Base-by-base conservation (phyloP, 345 rosid genomes). In the Gossypium turneri region DNA sequence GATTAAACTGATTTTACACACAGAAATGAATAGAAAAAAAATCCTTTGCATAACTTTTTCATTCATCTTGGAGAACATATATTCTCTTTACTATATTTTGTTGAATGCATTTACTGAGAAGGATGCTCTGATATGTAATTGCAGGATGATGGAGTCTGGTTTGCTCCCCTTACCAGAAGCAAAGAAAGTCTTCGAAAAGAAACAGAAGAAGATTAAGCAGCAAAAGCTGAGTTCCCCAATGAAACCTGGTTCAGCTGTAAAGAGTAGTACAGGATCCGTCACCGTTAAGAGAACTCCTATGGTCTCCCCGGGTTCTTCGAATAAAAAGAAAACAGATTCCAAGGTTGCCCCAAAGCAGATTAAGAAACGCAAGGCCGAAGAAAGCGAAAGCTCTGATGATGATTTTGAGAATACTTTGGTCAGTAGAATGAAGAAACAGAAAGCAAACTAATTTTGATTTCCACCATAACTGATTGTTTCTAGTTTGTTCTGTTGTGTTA, bases 101-200 rank as follows among this genome's bases (percentile, higher is more conserved):
- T 63, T 47, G 75, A 73, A n/a, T 67, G 29, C 16, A 55, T 50
- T 68, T 9, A 73, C 12, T 50, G 53, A 72, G 60, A 43, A 12
- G 12, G 47, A 24, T 63, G 17, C 10, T 12, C 60, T 29, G 38
- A 12, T 34, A 62, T 50, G 66, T 77, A 29, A 45, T 76, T 79
- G 75, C 84, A 93, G 99, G 98, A 89, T 95, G 94, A 93, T 95
- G 98, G 99, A 95, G 67, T 95, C 91, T 19, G 97, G 99, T 51
- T 86, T 93, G 82, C 97, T 93, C 44, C 67, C 98, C 20, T 66
- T 81, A 60, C 97, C 84, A 2, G 85, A 73, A 80, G 99, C 98
- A 52, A 88, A 81, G 84, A 85, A 90, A 79, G 88, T 86, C 27
- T 83, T 83, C 6, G 94, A 86, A 72, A 90, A 79, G 83, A 95